Evolutionary conservation across 257 asterid species (phyloP), one percentile per base, ranked within the genome.

Genomic region (Salvia hispanica): DNA sequence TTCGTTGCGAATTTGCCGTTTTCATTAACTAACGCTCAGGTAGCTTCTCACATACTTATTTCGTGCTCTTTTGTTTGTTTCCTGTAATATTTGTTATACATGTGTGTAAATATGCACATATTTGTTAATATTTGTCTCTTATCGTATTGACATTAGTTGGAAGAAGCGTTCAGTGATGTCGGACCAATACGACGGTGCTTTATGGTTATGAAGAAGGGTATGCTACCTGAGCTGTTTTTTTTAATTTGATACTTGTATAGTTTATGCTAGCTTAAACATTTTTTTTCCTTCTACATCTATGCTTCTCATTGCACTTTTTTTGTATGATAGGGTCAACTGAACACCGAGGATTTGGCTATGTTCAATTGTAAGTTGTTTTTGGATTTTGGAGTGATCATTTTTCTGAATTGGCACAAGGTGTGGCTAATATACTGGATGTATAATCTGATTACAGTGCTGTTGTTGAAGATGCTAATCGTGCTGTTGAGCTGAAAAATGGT

Each of bases 311-410:
- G 37, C 51, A 68, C 11, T 33, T 73, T 66, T 57, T 59, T 63
- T 12, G 46, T 70, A 14, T 77, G 57, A 69, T 58, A 94, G 97
- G 99, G 39, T 77, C 97, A 9, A 77, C 71, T 16, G 98, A 87
- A 70, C 99, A 94, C 81, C 82, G 93, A 10, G 98, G 97, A 54
- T 87, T 84, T 78, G 98, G 97, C 71, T 91, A 85, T 79, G 99
- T 94, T 64, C 97, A 94, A 59, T 94, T 88, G 99, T 91, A 84
- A 83, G 96, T 78, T 13, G 10, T 60, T 18, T 42, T 52, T 50
- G 36, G 28, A n/a, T 60, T 36, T 31, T 47, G 25, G 25, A 37
- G 4, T 34, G 18, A 9, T 69, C 43, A 4, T 58, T 18, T 63
- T 46, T 63, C 50, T 65, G 62, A 18, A 16, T 31, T 39, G 15